Evolutionary conservation across 2,329 filamentous ascomycete genomes (phyloP), one percentile per base, ranked within the genome.

Genomic region (Canariomyces notabilis): DNA sequence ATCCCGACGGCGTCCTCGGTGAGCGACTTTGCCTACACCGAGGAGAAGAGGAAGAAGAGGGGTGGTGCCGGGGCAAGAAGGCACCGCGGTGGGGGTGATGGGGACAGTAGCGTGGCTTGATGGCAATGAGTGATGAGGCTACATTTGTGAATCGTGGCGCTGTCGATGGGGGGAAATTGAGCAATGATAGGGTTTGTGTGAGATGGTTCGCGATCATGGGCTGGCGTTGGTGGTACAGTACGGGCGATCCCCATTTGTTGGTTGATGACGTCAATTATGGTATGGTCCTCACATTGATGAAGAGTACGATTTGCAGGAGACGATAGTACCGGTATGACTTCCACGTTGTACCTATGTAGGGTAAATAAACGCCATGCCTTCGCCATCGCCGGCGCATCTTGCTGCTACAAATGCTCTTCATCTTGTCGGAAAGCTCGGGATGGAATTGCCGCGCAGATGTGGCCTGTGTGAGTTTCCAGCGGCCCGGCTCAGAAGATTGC

Each of bases 1-100:
- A 75, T 79, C 60, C 77, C 77, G 2, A 76, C 77, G 57, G 55
- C 42, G 21, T 65, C 57, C 2, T 59, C 59, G 26, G 52, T 60
- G 11, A 63, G 59, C 38, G 69, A 72, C 36, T 55, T 55, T 37
- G 54, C 58, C 21, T 69, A 72, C 41, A 58, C 63, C 1, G 66
- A 74, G 53, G 70, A 74, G 61, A 68, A 65, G 60, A 57, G 71
- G 20, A 68, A 64, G 64, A 66, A 63, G 59, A 61, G 70, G 57
- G 64, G 31, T 6, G 62, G 57, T 4, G 64, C 56, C 3, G 59
- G 62, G n/a, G 58, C 62, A 35, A 62, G 62, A 37, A 55, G 64
- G 42, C 48, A 56, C 19, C 52, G 58, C 22, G 56, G 53, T 15
- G 14, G 23, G n/a, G 23, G 22, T 11, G 20, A 39, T 4, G 12